Percentiles rank a stretch among this genome's conserved stretches.
Conservation (phyloP, 179 eudicot genomes). For the Vitellaria paradoxa region DNA sequence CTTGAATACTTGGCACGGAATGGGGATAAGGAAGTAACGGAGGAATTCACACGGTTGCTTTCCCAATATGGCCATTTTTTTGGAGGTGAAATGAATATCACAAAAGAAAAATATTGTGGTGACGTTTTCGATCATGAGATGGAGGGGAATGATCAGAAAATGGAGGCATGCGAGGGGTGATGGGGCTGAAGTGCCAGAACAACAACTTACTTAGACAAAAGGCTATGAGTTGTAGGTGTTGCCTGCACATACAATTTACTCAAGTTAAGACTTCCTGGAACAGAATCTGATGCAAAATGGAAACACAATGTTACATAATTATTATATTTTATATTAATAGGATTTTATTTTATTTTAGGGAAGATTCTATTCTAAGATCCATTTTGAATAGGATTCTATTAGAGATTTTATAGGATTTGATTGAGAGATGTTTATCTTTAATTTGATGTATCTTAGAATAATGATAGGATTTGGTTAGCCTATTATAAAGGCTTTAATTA, state of each 20-base stretch:
- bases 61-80: not conserved
- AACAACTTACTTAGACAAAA: not conserved
- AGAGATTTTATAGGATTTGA: too few species aligned
- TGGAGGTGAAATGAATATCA: not conserved
- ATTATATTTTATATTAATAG: too few species aligned
- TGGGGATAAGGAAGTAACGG: slow-evolving; percentile 26
- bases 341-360: too few species aligned
- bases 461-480: too few species aligned
- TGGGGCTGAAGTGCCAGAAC: not conserved
- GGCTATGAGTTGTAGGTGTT: not conserved
- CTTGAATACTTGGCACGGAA: slow-evolving; percentile 40
- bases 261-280: not conserved
- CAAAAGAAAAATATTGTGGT: not conserved
- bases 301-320: too few species aligned
- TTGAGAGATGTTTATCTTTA: too few species aligned
- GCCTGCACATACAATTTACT: not conserved
- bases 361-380: too few species aligned
- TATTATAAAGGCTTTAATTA: too few species aligned
- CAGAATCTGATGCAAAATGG: too few species aligned
- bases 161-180: not conserved
- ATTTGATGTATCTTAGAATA: too few species aligned
- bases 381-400: too few species aligned
- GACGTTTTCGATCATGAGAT: not conserved
- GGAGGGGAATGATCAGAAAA: not conserved
- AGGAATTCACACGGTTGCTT: slow-evolving; percentile 7